Conservation (phyloP, 441 rosid species). For the Iberis amara region DNA sequence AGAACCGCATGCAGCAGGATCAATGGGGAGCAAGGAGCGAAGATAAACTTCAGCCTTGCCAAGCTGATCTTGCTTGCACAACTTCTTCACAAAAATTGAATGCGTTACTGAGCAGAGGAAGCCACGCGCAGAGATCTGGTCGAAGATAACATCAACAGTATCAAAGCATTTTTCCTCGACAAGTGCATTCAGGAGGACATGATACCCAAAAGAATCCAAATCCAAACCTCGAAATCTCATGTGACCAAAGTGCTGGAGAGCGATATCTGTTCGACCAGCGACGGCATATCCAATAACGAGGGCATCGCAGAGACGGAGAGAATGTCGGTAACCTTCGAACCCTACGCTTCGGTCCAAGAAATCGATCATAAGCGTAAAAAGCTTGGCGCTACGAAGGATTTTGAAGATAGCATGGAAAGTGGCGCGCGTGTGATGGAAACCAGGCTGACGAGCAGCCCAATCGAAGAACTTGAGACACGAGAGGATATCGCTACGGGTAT, state of each 20-base stretch:
- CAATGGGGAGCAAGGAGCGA: slow-evolving; percentile 27
- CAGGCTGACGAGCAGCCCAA: slow-evolving; percentile 81
- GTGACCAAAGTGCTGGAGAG: slow-evolving; percentile 63
- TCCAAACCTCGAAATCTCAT: slow-evolving; percentile 75
- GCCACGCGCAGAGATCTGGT: slow-evolving; percentile 54
- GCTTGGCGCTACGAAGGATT: slow-evolving; percentile 53
- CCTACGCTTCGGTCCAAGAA: slow-evolving; percentile 38
- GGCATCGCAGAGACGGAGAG: slow-evolving; percentile 39
- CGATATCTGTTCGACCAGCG: slow-evolving; percentile 60
- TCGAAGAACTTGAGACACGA: slow-evolving; percentile 83
- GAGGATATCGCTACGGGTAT: slow-evolving; percentile 48
- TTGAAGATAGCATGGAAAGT: slow-evolving; percentile 64
- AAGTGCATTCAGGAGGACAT: slow-evolving; percentile 66
- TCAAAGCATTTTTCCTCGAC: slow-evolving; percentile 58
- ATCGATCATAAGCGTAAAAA: slow-evolving; percentile 39
- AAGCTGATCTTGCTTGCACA: slow-evolving; percentile 51
- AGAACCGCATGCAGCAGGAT: slow-evolving; percentile 33
- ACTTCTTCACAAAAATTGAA: slow-evolving; percentile 50
- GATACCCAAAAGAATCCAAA: slow-evolving; percentile 53
- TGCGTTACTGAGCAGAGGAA: slow-evolving; percentile 42
- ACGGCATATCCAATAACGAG: slow-evolving; percentile 73
- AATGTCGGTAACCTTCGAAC: slow-evolving; percentile 18
- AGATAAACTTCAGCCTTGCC: slow-evolving; percentile 54
- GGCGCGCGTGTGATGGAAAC: slow-evolving; percentile 54
- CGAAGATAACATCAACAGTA: slow-evolving; percentile 37